Base-by-base conservation (phyloP, 345 rosid species). In the Stellera chamaejasme region DNA sequence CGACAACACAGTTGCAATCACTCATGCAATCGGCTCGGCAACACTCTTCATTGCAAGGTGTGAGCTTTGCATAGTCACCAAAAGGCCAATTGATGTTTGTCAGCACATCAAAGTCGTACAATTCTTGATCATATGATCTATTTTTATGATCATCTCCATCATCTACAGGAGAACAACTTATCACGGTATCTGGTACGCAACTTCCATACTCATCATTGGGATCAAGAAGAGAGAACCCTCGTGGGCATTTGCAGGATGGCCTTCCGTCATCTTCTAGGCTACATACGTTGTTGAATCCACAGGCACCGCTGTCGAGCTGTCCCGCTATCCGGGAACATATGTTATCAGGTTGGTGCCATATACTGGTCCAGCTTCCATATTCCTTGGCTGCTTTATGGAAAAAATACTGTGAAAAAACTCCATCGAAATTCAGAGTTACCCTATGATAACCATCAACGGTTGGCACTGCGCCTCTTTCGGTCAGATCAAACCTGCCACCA, bases 261-360 rank as follows among this genome's bases (percentile, higher is more conserved):
- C 77, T 64, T 23, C 27, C 6, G 27, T 60, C 43, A 9, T 3
- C 8, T 15, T 15, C 45, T 4, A 66, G 66, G n/a, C 23, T 47
- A 52, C 83, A 78, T 12, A 71, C 39, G 44, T 64, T 59, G 56
- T 78, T 75, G 47, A 43, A 70, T 16, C 79, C 83, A 48, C 79
- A 78, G 27, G 57, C 43, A 10, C 77, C 83, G 50, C 65, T 54
- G 2, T 78, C 80, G 0, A 11, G 1, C 5, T 9, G 15, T 8
- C 11, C 49, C 0, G 0, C 10, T 28, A n/a, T 10, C 2, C 43
- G 10, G 3, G 3, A 7, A 47, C 62, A 78, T 26, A 72, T 72
- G 27, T 78, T 68, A 11, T 62, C 64, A 3, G 79, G 79, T 16
- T 19, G 11, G 39, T 55, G 41, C 42, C 44, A 13, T 13, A 57